Base-by-base conservation (phyloP, 306 rosid species). In the Cucurbita maxima region DNA sequence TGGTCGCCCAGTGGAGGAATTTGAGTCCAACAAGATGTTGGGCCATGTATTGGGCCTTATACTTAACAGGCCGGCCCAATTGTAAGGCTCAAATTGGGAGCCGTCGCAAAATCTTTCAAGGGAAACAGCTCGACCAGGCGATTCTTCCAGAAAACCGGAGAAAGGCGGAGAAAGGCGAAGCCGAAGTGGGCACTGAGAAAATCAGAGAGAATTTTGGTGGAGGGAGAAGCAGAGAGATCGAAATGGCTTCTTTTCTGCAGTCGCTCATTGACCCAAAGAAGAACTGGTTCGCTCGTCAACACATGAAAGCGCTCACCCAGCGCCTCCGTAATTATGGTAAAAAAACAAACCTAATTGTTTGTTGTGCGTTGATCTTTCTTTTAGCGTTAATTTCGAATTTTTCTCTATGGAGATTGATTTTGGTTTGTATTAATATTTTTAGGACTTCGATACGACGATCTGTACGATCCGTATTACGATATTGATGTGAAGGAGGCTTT, bases 391-490 rank as follows among this genome's bases (percentile, higher is more conserved):
- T n/a, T 19, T 5, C 4, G 37, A 16, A 15, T 58, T 43, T n/a
- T 7, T 0, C 13, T 52, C 34, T 38, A 22, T 69, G 25, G 55
- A 40, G 10, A 16, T 58, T 74, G 36, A 20, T 12, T 58, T 58
- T 74, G 68, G 8, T n/a, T 40, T 14, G 5, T 58, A 25, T 66
- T 66, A 3, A 20, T 57, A 4, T 58, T n/a, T 61, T 58, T 79
- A 94, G 97, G 99, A 75, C 92, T 94, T 58, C 96, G 99, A 2
- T 91, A 94, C 56, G 97, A 94, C 72, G 97, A 94, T 80, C 88
- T 94, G 30, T 88, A 85, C 68, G 99, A 94, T 78, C 96, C 90
- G 4, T 87, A 89, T 53, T 86, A 85, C 74, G 99, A 94, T 82
- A 34, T 89, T 75, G 99, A 94, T 79, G 74, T 91, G 47, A 91